Percentiles rank a stretch among this genome's conserved stretches.
These are phyloP conservation scores for Fusarium anguioides DNA, from an alignment of 2,329 filamentous ascomycete genomes.

Conservation along the genomic window DNA sequence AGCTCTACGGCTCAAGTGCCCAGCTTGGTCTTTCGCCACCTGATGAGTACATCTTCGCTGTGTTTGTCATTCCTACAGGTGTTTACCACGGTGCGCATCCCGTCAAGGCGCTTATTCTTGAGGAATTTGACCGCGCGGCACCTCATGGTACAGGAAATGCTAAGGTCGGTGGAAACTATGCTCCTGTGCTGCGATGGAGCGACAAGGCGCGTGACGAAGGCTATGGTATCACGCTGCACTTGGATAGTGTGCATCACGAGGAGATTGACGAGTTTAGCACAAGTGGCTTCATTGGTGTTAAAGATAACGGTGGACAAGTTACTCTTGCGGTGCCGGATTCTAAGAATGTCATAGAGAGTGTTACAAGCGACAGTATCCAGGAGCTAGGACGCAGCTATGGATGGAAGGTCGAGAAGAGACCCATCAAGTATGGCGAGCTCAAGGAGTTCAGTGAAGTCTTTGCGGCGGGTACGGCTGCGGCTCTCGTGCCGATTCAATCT, in stretches of 20 bases:
- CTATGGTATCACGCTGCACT: conserved; percentile 92
- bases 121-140: conserved; percentile 94
- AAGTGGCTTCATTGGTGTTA: conserved; percentile 88
- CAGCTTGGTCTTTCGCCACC: conserved; percentile 88
- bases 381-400: conserved; percentile 81
- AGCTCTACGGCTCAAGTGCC: conserved; percentile 87
- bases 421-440: conserved; percentile 72
- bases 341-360: conserved; percentile 85
- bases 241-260: conserved; percentile 84
- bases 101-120: conserved; percentile 87
- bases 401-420: conserved; percentile 83
- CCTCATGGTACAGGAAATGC: conserved; percentile 89
- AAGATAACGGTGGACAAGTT: conserved; percentile 66
- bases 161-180: conserved; percentile 98
- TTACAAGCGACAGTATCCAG: conserved; percentile 83
- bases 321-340: conserved; percentile 90
- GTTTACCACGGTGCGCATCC: conserved; percentile 93
- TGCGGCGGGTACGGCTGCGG: conserved; percentile 91
- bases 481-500: conserved; percentile 89
- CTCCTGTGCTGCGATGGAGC: conserved; percentile 88
- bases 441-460: conserved; percentile 76
- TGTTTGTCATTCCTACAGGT: conserved; percentile 91
- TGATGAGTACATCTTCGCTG: conserved; percentile 90
- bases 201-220: conserved; percentile 82
- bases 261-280: conserved; percentile 98